Evolutionary conservation across 169 alveolate genomes (phyloP), one percentile per base, ranked within the genome.

Genomic region (Plasmodium fragile): DNA sequence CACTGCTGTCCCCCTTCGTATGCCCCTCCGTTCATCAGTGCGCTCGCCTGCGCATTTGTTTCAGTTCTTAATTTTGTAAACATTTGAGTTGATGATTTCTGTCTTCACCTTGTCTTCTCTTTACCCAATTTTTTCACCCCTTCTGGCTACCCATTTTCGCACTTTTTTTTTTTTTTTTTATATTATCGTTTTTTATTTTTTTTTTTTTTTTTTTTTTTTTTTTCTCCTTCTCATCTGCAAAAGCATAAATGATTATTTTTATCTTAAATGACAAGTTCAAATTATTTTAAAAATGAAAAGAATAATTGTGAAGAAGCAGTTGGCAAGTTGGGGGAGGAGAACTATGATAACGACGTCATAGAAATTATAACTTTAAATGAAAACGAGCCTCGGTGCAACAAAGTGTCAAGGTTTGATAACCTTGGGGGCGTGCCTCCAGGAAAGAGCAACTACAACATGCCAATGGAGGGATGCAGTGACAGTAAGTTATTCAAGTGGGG

Each of bases 191-290:
- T 43, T 81, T 28, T 81, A 4, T 45, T 81, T 81, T 25, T 22
- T 5, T 80, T 39, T 34, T 65, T 10, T 28, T 28, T 5, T 52
- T 34, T 41, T 82, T 59, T 82, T 65, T 39, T 55, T 13, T 3
- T 39, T 82, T 22, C 43, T 77, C 41, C 65, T 52, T 52, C 65
- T 53, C 65, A 22, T 59, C 18, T 59, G 18, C 13, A 25, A 85
- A 53, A 85, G 30, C 41, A 65, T 39, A 65, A 65, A 82, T 65
- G 36, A 69, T 41, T 28, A 39, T 82, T 72, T 73, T 85, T 75
- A 69, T 85, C 65, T 85, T 85, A 85, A 85, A 85, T 85, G 93
- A 85, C 55, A 75, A 85, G 52, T 45, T 85, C 93, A 85, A 85
- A 85, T 75, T 85, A 75, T 73, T 73, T 85, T 32, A 85, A 85